A percentile compares a stretch with the other conserved stretches of the same genome.
Evolutionary conservation across 2,329 filamentous ascomycete genomes (phyloP).

Genomic region (Pezicula neosporulosa): DNA sequence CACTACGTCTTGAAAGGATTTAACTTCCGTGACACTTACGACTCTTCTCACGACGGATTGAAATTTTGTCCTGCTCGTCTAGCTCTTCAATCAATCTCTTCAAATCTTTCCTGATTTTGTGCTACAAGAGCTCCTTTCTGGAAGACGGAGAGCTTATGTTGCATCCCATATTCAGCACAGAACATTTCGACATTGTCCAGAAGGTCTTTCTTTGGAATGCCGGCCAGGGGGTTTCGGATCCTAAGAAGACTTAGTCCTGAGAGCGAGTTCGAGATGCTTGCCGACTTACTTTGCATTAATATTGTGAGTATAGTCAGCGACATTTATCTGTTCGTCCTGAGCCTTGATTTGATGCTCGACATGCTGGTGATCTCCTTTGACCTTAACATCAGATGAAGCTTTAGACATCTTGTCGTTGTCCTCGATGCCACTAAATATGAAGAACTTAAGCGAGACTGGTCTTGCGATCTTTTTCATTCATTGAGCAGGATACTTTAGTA

Average conservation of each 20-base stretch:
- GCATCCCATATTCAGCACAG: slow-evolving; percentile 52
- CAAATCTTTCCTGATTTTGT: slow-evolving; percentile 22
- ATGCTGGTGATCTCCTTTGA: slow-evolving; percentile 8
- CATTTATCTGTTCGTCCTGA: not conserved
- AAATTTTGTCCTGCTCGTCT: slow-evolving; percentile 21
- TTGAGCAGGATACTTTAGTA: too few species aligned
- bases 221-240: slow-evolving; percentile 51
- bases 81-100: slow-evolving; percentile 16
- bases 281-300: slow-evolving; percentile 26
- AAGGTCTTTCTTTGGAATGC: slow-evolving; percentile 46
- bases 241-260: slow-evolving; percentile 23
- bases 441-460: too few species aligned
- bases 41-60: not conserved
- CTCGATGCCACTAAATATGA: not conserved
- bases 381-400: slow-evolving; percentile 5
- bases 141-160: slow-evolving; percentile 22
- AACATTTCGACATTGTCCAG: slow-evolving; percentile 54
- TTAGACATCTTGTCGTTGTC: slow-evolving; percentile 10
- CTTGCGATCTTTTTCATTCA: too few species aligned
- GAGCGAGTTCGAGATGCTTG: not conserved
- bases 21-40: not conserved
- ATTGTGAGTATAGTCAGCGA: slow-evolving; percentile 26
- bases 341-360: slow-evolving; percentile 7
- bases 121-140: slow-evolving; percentile 35
- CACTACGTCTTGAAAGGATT: not conserved